These are phyloP conservation scores for Cyanodermella asteris DNA, from an alignment of 2,329 filamentous ascomycete genomes.

Conservation along the genomic window DNA sequence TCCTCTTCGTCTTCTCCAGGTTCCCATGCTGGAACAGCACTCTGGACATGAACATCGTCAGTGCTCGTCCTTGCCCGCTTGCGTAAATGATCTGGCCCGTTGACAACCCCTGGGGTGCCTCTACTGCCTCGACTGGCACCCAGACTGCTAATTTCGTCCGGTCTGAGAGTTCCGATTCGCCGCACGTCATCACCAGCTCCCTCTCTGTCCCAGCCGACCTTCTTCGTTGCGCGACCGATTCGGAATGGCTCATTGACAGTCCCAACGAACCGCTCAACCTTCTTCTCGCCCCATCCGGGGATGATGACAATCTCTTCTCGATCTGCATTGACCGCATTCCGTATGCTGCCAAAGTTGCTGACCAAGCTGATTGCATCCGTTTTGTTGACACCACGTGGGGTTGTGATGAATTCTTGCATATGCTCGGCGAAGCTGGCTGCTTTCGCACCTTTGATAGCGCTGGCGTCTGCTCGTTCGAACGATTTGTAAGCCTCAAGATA, in stretches of 20 bases:
- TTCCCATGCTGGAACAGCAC: conserved; percentile 9
- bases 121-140: conserved; percentile 10
- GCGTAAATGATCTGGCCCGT: too few species aligned
- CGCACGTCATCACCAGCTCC: too few species aligned
- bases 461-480: conserved; percentile 66
- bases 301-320: conserved; percentile 68
- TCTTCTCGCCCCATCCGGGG: conserved; percentile 88
- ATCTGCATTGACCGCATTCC: conserved; percentile 67
- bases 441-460: conserved; percentile 68
- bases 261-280: conserved; percentile 66
- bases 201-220: conserved; percentile 13
- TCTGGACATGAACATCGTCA: too few species aligned
- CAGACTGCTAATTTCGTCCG: conserved; percentile 14
- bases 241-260: conserved; percentile 73
- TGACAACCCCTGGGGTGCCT: conserved; percentile 7
- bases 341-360: conserved; percentile 74
- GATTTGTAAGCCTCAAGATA: conserved; percentile 92
- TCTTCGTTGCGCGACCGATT: conserved; percentile 45
- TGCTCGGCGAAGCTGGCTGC: conserved; percentile 66
- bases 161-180: conserved; percentile 2
- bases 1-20: conserved; percentile 24
- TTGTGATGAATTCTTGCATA: conserved; percentile 79
- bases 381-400: conserved; percentile 78
- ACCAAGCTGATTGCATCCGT: conserved; percentile 81
- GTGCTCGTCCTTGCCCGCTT: too few species aligned